Base-by-base conservation (phyloP, 108 stramenopile genomes). In the Skeletonema tropicum region DNA sequence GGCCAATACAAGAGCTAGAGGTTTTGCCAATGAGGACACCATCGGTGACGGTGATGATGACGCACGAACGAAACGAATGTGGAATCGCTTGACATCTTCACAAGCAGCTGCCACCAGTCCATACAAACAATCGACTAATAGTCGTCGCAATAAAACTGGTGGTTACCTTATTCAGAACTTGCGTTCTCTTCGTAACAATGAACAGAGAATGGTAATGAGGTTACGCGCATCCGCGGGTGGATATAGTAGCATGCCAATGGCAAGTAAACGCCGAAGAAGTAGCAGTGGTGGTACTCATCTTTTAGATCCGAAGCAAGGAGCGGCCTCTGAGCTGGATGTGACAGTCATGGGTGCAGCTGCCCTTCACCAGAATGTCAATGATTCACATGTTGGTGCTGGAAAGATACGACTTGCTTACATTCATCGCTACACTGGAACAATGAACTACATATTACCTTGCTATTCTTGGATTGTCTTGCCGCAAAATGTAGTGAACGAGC, bases 401-500 rank as follows among this genome's bases (percentile, higher is more conserved):
- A 75, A 46, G 30, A 58, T 74, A 17, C 31, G 58, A 7, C 14
- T 81, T 33, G 80, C 69, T 2, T 74, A 75, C 49, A 68, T 75
- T 58, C 80, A 70, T 52, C 52, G 57, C 11, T 70, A 57, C 35
- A 52, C 52, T 35, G 29, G 15, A 29, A 31, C 13, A 26, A 59
- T 33, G 31, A 35, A 11, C 25, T 29, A 64, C 10, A 45, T 69
- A 17, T 36, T 65, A 5, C 73, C 73, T 17, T 70, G 73, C 42
- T 81, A 62, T 58, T 14, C 69, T 26, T 74, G 69, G 59, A 71
- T 81, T 36, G 26, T 75, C 30, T 42, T 81, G 45, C 69, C 80
- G 21, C 73, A 69, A 8, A 57, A 74, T 49, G 21, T 60, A 17
- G 13, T 81, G 45, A 73, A 59, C 17, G 73, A 74, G 57, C 52